phyloP scores from a whole-genome alignment of 371 early-diverging fungal species.

The Syncephalastrum sp. region DNA sequence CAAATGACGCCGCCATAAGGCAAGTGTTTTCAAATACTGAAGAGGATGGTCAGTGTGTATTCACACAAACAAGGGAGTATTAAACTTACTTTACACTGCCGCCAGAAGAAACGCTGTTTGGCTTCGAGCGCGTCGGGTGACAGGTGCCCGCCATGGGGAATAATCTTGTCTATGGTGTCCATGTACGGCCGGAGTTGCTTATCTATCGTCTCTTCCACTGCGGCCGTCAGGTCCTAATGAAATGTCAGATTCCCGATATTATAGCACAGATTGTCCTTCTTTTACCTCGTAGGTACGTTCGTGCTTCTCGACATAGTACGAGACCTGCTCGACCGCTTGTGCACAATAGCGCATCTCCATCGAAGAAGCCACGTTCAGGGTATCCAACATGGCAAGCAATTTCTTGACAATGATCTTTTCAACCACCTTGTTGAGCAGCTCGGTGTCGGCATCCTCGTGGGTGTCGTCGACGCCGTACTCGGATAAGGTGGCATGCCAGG shows the following conservation, averaged over 20 bases:
- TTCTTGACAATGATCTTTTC: conserved; percentile 43
- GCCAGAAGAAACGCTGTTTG: conserved; percentile 35
- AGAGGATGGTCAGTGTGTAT: neutral
- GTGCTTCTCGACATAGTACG: conserved; percentile 42
- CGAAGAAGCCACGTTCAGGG: conserved; percentile 30
- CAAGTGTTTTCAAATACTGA: conserved; percentile 31
- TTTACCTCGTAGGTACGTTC: conserved; percentile 40
- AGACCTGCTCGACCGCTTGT: conserved; percentile 39
- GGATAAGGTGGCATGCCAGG: conserved; percentile 50
- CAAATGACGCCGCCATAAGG: conserved; percentile 27
- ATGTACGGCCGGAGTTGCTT: conserved; percentile 27
- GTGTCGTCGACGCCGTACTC: conserved; percentile 46
- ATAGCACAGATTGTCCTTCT: neutral
- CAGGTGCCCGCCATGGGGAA: conserved; percentile 8
- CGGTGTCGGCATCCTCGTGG: conserved; percentile 52
- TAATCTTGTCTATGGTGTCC: conserved; percentile 22
- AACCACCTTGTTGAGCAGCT: conserved; percentile 58
- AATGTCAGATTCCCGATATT: neutral
- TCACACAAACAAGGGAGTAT: neutral
- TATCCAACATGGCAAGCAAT: conserved; percentile 31
- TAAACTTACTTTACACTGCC: conserved; percentile 32
- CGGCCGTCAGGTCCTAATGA: conserved; percentile 26
- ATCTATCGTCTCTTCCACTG: conserved; percentile 24
- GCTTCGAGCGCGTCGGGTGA: conserved; percentile 18
- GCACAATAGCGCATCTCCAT: conserved; percentile 37